These are phyloP conservation scores for Rhododendron vialii DNA, from an alignment of 148 eudicot species.

Conservation along the genomic window DNA sequence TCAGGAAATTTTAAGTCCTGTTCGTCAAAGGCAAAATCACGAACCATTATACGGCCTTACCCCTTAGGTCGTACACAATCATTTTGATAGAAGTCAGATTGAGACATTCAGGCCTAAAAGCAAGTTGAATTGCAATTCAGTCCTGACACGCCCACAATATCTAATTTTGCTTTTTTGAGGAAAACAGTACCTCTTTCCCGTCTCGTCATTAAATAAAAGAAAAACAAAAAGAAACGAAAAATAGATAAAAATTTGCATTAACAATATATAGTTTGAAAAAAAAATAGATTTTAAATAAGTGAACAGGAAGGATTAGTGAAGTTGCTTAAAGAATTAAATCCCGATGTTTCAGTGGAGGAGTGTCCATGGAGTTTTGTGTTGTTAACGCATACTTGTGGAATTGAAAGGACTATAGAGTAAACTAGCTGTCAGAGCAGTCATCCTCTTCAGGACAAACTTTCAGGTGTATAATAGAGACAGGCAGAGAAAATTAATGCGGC, in stretches of 20 bases:
- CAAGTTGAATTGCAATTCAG: no score
- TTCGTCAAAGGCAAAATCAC: no score
- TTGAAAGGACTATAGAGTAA: not conserved
- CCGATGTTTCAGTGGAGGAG: not conserved
- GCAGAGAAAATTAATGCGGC: not conserved
- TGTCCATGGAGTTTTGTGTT: not conserved
- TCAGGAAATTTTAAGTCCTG: no score
- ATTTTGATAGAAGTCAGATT: no score
- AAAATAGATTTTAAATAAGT: not conserved
- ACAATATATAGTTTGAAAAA: not conserved
- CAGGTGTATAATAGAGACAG: not conserved
- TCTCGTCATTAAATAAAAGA: not conserved
- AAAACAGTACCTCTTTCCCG: no score
- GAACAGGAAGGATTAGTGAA: not conserved
- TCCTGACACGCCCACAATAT: no score
- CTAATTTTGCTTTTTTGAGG: no score
- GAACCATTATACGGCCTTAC: no score
- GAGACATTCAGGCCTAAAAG: no score
- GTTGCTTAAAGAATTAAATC: not conserved
- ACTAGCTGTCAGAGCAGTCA: not conserved
- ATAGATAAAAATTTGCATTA: not conserved
- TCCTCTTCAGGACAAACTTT: not conserved
- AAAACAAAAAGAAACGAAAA: not conserved
- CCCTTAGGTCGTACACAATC: no score
- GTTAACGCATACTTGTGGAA: not conserved